Evolutionary conservation across 768 basidiomycete species (phyloP).

Genomic region (Megacollybia marginata): DNA sequence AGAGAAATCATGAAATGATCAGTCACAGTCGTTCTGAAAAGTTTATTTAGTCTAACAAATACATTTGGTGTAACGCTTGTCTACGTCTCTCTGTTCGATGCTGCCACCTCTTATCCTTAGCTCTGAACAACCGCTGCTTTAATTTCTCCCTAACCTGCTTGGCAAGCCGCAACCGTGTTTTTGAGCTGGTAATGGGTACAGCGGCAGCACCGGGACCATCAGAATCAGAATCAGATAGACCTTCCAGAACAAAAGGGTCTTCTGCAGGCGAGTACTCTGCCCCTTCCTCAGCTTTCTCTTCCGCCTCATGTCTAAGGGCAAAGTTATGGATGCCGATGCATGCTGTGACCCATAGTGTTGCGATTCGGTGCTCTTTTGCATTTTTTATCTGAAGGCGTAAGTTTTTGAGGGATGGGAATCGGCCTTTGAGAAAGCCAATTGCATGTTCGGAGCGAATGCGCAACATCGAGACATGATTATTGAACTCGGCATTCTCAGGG

Average conservation of each 20-base stretch:
- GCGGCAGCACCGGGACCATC: too few species aligned
- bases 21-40: too few species aligned
- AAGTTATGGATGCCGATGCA: constrained; percentile 24
- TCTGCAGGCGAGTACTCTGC: constrained; percentile 2
- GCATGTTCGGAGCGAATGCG: constrained; percentile 31
- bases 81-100: too few species aligned
- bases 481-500: constrained; percentile 21
- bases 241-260: constrained; percentile 19
- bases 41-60: too few species aligned
- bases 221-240: constrained; percentile 10
- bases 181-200: too few species aligned
- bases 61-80: too few species aligned
- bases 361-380: constrained; percentile 15
- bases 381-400: constrained; percentile 20
- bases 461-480: constrained; percentile 27
- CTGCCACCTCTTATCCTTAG: too few species aligned
- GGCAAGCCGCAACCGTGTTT: too few species aligned
- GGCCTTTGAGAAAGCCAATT: constrained; percentile 32
- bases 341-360: constrained; percentile 22
- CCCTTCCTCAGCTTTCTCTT: constrained; percentile 11
- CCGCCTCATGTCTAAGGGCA: constrained; percentile 19
- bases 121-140: too few species aligned
- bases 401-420: constrained; percentile 25
- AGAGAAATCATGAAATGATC: too few species aligned
- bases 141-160: too few species aligned